Evolutionary conservation across 225 moss, liverwort and hornwort genomes (phyloP), one percentile per base, ranked within the genome.

Genomic region (Sphagnum contortum): DNA sequence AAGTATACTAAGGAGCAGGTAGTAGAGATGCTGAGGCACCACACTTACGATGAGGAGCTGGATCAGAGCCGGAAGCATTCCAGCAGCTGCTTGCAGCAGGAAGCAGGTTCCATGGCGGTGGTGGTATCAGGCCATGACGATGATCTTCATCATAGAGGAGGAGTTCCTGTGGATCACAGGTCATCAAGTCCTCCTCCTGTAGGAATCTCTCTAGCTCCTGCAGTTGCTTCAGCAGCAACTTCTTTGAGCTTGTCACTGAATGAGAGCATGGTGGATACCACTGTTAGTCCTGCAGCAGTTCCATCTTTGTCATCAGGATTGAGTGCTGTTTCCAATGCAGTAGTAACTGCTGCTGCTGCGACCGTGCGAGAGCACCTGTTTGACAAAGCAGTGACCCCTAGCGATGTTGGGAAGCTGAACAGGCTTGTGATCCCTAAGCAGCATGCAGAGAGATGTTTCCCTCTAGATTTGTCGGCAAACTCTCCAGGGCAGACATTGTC

Each of bases 391-490:
- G 98, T 98, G 47, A 98, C 98, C 14, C 98, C 98, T 1, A 98
- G 98, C 57, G 98, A 98, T 47, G 98, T 98, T 48, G 98, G 98
- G 48, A 98, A 98, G 80, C 84, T 98, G 3, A 98, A 98, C 62
- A 80, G 98, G 72, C 80, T 98, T 48, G 98, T 98, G 45, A 98
- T 98, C 52, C 98, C 98, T 3, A 98, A 98, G 75, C 98, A 98
- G 69, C 93, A 98, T 61, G 93, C 98, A 0, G 98, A 98, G 79
- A 70, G 98, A 6, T 98, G 98, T 77, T 98, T 98, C 68, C 98
- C 98, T 48, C 74, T 98, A 8, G 98, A 98, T 70, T 73, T 98
- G 52, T 87, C 87, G 45, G 74, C 89, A 52, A 93, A 84, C 68
- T 88, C 98, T 9, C 98, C 98, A 3, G 93, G 93, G 4, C 98